Evolutionary conservation across 768 basidiomycete genomes (phyloP).

Genomic region (Leccinum subgranulosum): DNA sequence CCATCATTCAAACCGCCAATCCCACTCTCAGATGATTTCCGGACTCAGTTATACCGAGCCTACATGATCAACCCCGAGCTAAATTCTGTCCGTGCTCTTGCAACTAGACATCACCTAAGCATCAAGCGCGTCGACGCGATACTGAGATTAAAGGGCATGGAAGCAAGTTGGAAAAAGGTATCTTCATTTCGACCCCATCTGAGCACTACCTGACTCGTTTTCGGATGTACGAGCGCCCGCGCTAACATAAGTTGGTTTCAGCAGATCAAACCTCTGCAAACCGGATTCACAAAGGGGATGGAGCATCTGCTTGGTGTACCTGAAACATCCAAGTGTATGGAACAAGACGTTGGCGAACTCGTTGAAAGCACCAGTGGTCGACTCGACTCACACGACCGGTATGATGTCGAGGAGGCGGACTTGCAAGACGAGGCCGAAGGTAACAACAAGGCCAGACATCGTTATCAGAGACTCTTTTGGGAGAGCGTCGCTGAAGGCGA

Average conservation of each 20-base stretch:
- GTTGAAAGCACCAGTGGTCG: slow-evolving; percentile 5
- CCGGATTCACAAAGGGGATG: slow-evolving; percentile 79
- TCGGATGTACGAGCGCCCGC: background rate
- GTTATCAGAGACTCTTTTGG: slow-evolving; percentile 76
- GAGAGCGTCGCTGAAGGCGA: slow-evolving; percentile 70
- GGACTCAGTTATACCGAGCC: slow-evolving; percentile 54
- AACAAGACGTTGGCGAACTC: slow-evolving; percentile 2
- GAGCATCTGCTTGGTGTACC: slow-evolving; percentile 69
- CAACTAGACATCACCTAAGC: slow-evolving; percentile 62
- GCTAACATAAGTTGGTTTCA: background rate
- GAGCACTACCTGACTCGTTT: slow-evolving; percentile 29
- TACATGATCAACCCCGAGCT: slow-evolving; percentile 57
- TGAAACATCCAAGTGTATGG: slow-evolving; percentile 17
- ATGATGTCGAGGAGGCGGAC: slow-evolving; percentile 61
- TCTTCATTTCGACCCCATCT: slow-evolving; percentile 55
- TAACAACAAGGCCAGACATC: slow-evolving; percentile 53
- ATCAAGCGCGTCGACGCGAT: slow-evolving; percentile 83
- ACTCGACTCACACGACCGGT: slow-evolving; percentile 23
- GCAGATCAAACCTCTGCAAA: slow-evolving; percentile 68
- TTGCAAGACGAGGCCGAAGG: slow-evolving; percentile 53
- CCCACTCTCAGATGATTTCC: slow-evolving; percentile 64
- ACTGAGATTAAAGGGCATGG: slow-evolving; percentile 76
- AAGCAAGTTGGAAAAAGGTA: slow-evolving; percentile 70
- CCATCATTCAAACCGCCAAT: slow-evolving; percentile 77
- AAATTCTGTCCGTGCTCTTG: slow-evolving; percentile 57